These are phyloP conservation scores for Zoysia japonica DNA, from an alignment of 176 grass and related monocot species.

Conservation along the genomic window DNA sequence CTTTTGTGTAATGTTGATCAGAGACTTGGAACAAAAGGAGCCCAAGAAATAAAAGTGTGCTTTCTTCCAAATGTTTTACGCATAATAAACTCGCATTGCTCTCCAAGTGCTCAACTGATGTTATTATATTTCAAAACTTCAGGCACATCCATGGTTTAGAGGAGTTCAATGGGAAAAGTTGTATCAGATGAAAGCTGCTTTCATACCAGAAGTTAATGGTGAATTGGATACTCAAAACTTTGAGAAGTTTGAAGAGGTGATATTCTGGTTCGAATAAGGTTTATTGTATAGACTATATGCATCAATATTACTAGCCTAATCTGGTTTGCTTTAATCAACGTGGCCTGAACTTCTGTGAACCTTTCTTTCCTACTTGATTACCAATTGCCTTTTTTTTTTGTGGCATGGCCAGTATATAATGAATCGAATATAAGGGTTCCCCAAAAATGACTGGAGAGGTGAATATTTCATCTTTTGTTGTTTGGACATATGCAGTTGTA, in stretches of 20 bases:
- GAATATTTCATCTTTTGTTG: slow-evolving; percentile 18
- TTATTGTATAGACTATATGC: slow-evolving; percentile 13
- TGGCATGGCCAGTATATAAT: neutral
- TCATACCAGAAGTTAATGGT: slow-evolving; percentile 81
- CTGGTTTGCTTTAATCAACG: neutral
- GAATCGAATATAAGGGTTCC: neutral
- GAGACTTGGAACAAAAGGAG: slow-evolving; percentile 91
- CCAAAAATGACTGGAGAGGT: slow-evolving; percentile 7
- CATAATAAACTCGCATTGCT: neutral
- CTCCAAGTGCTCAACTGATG: slow-evolving; percentile 25
- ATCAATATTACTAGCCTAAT: slow-evolving; percentile 20
- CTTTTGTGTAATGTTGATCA: slow-evolving; percentile 94
- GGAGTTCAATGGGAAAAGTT: slow-evolving; percentile 75
- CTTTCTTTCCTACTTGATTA: slow-evolving; percentile 21
- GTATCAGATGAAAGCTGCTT: slow-evolving; percentile 98
- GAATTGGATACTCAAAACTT: slow-evolving; percentile 96
- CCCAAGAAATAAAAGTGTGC: slow-evolving; percentile 87
- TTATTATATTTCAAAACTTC: slow-evolving; percentile 22
- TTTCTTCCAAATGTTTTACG: slow-evolving; percentile 23
- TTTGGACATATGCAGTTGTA: slow-evolving; percentile 1
- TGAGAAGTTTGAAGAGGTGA: slow-evolving; percentile 89
- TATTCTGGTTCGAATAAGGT: slow-evolving; percentile 23
- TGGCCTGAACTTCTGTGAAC: slow-evolving; percentile 3
- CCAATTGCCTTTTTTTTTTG: neutral
- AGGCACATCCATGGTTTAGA: slow-evolving; percentile 93